Percentiles rank a stretch among this genome's conserved stretches.
Conservation (phyloP, 2,329 filamentous ascomycete species). For the Verticillium albo-atrum region DNA sequence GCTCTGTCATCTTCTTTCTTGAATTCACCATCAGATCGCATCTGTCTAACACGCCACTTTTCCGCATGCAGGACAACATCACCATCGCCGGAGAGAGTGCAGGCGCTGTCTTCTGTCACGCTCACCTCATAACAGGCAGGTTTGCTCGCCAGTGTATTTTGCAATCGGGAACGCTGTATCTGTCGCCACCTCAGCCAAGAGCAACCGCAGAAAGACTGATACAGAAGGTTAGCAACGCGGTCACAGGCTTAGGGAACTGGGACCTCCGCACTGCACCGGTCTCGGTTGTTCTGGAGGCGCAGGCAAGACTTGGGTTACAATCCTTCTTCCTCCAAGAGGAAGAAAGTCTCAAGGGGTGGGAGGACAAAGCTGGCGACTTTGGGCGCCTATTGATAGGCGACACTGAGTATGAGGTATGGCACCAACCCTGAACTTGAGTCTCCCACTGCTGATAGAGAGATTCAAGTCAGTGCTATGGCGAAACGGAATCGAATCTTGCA, state of each 20-base stretch:
- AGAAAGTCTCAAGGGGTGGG: constrained; percentile 28
- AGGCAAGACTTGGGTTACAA: constrained; percentile 29
- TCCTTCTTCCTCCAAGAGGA: constrained; percentile 38
- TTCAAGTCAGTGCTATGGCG: constrained; percentile 37
- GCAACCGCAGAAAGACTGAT: neutral
- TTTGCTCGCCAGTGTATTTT: constrained; percentile 28
- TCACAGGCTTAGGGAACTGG: neutral
- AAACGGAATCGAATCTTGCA: constrained; percentile 31
- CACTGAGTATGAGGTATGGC: constrained; percentile 33
- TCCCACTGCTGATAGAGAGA: neutral
- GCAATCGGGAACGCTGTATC: constrained; percentile 34
- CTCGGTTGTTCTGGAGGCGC: constrained; percentile 24
- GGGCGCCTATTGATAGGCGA: constrained; percentile 36
- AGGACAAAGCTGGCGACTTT: constrained; percentile 21
- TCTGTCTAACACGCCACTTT: too few species aligned
- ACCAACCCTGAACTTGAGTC: too few species aligned
- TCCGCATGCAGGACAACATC: constrained; percentile 24
- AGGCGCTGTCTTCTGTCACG: constrained; percentile 39
- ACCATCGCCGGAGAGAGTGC: constrained; percentile 41
- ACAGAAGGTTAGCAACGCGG: neutral
- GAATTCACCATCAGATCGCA: too few species aligned
- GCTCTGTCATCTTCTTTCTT: too few species aligned
- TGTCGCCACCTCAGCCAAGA: constrained; percentile 34
- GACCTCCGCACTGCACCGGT: constrained; percentile 21
- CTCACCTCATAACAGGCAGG: constrained; percentile 28